A percentile compares a stretch with the other conserved stretches of the same genome.
phyloP scores from a whole-genome alignment of 352 stramenopile genomes.

The Pythium dissimile region DNA sequence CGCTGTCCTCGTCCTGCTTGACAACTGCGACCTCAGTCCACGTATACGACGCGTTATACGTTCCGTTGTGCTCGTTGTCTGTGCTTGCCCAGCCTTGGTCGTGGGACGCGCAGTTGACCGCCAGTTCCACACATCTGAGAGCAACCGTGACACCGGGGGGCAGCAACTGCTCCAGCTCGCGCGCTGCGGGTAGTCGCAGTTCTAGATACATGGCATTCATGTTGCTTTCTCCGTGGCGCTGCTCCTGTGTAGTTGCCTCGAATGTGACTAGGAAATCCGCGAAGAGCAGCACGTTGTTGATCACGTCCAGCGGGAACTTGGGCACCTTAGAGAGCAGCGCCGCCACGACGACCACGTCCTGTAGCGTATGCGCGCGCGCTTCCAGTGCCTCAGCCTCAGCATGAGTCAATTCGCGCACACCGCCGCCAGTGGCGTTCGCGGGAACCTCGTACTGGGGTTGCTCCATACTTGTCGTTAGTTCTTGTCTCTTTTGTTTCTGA shows the following conservation, averaged over 20 bases:
- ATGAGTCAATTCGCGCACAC: constrained; percentile 15
- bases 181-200: constrained; percentile 39
- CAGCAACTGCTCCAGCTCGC: constrained; percentile 28
- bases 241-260: constrained; percentile 31
- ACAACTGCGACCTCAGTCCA: constrained; percentile 58
- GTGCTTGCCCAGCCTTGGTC: constrained; percentile 66
- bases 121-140: constrained; percentile 36
- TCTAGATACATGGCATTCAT: constrained; percentile 62
- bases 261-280: constrained; percentile 52
- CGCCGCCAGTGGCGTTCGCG: constrained; percentile 5
- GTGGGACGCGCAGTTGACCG: constrained; percentile 55
- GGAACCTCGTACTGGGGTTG: not conserved
- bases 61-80: constrained; percentile 40
- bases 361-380: constrained; percentile 7
- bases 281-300: constrained; percentile 50
- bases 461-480: not conserved
- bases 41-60: constrained; percentile 54
- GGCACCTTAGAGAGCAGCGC: constrained; percentile 18
- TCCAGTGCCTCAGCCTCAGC: constrained; percentile 2
- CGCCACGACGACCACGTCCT: constrained; percentile 35
- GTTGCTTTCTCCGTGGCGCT: constrained; percentile 24
- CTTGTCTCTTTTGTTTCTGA: not conserved
- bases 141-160: constrained; percentile 35
- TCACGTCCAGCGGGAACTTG: constrained; percentile 22
- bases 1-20: constrained; percentile 19